Evolutionary conservation across 83 land plant genomes (phyloP), one percentile per base, ranked within the genome.

Genomic region (Thuja plicata): DNA sequence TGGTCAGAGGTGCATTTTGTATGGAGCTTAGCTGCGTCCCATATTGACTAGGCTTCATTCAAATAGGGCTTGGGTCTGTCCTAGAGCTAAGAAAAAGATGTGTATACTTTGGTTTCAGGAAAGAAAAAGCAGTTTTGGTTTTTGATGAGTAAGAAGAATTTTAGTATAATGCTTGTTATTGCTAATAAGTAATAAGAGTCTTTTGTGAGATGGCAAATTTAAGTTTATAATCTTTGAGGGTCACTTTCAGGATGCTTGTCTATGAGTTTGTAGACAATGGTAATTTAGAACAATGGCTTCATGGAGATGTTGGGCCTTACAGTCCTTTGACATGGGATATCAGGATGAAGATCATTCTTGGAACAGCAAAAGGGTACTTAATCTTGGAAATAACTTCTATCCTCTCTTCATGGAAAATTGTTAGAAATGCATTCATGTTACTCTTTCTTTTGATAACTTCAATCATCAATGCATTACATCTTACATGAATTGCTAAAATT

Each of bases 311-410:
- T 0, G 95, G 94, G 35, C 91, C 92, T 45, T 35, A 87, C 73
- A 94, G 97, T 87, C 94, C 94, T 88, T 91, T 95, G 45, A 94
- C 97, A 41, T 95, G 97, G 97, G 97, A 95, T n/a, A 93, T 89
- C 57, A 94, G 97, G 13, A 94, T 95, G 94, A 94, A 95, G 60
- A 93, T 95, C 15, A 91, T 94, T 41, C 90, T 94, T 15, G 97
- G 97, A 90, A 94, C 94, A 37, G 97, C 96, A 41, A 94, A 94
- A 90, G 97, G 95, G 97, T 94, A 93, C 79, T 5, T 71, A 37
- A 10, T 19, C 70, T 45, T 27, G 37, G n/a, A 46, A 55, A 54
- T 70, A n/a, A 3, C 3, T 87, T 57, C 19, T 87, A 57, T 62
- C 48, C 27, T 83, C 2, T 45, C 73, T 32, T 30, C 34, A 38